A percentile compares a stretch with the other conserved stretches of the same genome.
phyloP scores from a whole-genome alignment of 257 asterid genomes.

The Fraxinus excelsior region DNA sequence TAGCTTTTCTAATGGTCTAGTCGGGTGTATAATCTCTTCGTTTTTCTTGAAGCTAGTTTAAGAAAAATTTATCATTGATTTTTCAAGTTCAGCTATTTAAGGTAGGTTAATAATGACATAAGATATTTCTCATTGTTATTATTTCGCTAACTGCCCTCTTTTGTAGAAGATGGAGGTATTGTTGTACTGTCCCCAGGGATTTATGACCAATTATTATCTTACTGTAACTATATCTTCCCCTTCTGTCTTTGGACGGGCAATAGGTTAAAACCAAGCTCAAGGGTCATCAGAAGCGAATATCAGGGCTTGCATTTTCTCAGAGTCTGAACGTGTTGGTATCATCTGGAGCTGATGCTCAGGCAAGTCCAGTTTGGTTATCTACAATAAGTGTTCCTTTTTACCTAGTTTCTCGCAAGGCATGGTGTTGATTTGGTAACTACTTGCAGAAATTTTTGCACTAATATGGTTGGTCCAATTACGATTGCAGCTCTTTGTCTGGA shows the following conservation, averaged over 20 bases:
- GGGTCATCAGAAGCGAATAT: conserved; percentile 90
- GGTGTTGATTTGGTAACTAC: conserved; percentile 6
- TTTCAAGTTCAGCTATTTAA: neutral
- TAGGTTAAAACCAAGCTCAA: conserved; percentile 91
- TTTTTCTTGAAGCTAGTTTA: neutral
- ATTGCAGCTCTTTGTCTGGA: conserved; percentile 80
- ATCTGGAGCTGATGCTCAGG: conserved; percentile 98
- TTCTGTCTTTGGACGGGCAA: neutral
- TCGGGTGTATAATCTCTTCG: neutral
- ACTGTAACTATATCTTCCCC: neutral
- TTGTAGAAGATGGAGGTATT: neutral
- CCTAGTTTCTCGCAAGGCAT: neutral
- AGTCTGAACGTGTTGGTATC: conserved; percentile 81
- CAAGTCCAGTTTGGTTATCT: conserved; percentile 29
- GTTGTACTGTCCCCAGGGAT: neutral
- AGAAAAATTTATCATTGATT: neutral
- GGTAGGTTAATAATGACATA: neutral
- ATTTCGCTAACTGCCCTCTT: neutral
- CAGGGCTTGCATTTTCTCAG: conserved; percentile 96
- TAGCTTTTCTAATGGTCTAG: neutral
- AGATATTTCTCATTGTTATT: neutral
- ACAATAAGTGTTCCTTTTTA: neutral
- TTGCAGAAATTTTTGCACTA: neutral
- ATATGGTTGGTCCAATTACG: conserved; percentile 22
- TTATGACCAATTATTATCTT: neutral